A percentile compares a stretch with the other conserved stretches of the same genome.
These are phyloP conservation scores for Nigrospora oryzae DNA, from an alignment of 2,329 filamentous ascomycete genomes.

Conservation along the genomic window DNA sequence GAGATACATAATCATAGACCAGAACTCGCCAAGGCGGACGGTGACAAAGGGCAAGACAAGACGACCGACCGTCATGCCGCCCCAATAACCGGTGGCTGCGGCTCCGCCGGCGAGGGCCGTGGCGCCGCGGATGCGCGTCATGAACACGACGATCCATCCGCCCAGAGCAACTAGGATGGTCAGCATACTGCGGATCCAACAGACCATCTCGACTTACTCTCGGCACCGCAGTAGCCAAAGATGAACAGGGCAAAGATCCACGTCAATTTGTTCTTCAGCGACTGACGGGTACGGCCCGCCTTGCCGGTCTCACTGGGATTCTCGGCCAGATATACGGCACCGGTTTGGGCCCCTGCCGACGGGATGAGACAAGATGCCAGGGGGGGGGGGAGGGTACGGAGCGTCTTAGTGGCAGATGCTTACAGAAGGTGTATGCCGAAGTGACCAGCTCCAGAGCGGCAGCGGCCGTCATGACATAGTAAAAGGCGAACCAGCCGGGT, in stretches of 20 bases:
- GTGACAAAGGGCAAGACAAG: conserved; percentile 68
- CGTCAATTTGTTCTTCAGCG: conserved; percentile 36
- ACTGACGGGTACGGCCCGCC: conserved; percentile 8
- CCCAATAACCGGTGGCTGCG: conserved; percentile 73
- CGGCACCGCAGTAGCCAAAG: conserved; percentile 61
- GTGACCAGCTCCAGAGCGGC: conserved; percentile 44
- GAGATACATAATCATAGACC: conserved; percentile 57
- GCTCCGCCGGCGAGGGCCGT: conserved; percentile 63
- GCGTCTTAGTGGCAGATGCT: neutral
- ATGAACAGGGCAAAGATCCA: conserved; percentile 69
- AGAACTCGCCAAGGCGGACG: conserved; percentile 60
- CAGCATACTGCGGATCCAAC: no score
- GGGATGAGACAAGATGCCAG: no score
- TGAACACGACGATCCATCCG: conserved; percentile 80
- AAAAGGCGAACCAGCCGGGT: conserved; percentile 62
- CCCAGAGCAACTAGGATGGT: conserved; percentile 62
- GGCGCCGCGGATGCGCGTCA: conserved; percentile 64
- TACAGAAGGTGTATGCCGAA: conserved; percentile 48
- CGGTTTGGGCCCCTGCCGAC: no score
- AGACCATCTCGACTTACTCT: no score
- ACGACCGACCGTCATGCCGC: conserved; percentile 66
- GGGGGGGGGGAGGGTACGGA: no score
- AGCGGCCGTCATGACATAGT: conserved; percentile 60
- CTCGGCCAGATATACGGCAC: conserved; percentile 37
- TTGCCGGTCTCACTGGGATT: conserved; percentile 38